Evolutionary conservation across 768 basidiomycete genomes (phyloP), one percentile per base, ranked within the genome.

Genomic region (Amanita jacksonii): DNA sequence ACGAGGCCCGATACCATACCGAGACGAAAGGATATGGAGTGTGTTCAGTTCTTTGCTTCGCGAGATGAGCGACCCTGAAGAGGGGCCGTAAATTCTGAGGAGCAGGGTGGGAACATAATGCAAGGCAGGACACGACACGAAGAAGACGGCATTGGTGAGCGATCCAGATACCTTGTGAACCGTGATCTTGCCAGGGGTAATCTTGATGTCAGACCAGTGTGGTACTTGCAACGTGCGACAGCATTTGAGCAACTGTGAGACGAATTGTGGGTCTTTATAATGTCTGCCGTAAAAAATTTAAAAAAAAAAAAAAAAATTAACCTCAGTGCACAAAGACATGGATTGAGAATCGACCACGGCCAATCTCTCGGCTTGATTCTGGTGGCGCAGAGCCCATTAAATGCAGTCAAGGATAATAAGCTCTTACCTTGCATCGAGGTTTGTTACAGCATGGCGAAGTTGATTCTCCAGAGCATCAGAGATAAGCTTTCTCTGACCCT

Each of bases 81-180:
- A 88, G 4, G 86, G 69, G 6, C 96, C 96, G 58, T 97, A 99
- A 45, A 99, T 76, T 49, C 96, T 84, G 47, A 98, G 76, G 8
- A 99, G 73, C 20, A 97, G 61, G 1, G 87, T 93, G 51, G 67
- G 72, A 41, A 66, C 61, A 44, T 60, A 65, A 43, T 64, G 67
- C 15, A 62, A 58, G 24, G 67, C 58, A 28, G 76, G 69, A 57
- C 79, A 90, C 8, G 92, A 88, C 43, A 97, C 84, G 64, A 98
- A 99, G 67, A 89, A 98, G 44, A 99, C 91, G 44, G 88, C 85
- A 62, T 99, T 99, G 32, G 94, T 99, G 51, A 97, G 64, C 8
- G 89, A 84, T 7, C 94, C 93, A 5, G 92, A 89, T 18, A 93
- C 84, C 57, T 85, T 92, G 57, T 69, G 70, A 51, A 97, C 73